Evolutionary conservation across 1,284 basidiomycete species (phyloP), one percentile per base, ranked within the genome.

Genomic region (Tilletia indica): DNA sequence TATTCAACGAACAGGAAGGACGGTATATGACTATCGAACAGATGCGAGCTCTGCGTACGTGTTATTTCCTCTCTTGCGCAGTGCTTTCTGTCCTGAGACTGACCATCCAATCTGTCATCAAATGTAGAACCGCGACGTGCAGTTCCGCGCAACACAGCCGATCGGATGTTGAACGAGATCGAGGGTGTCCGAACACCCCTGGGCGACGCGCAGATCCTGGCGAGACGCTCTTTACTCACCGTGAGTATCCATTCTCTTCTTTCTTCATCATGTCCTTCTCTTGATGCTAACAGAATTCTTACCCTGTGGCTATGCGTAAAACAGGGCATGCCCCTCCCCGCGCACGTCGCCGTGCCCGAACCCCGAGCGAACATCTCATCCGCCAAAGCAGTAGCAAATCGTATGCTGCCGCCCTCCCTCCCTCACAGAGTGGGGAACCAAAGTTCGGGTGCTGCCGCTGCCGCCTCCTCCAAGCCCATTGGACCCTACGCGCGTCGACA

Each of bases 131-230:
- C 61, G 19, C 61, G 38, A 38, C 61, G n/a, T 34, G 31, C 19
- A 14, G 58, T 9, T 11, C 36, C 61, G 36, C 34, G 61, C 14
- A 64, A 64, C 36, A 42, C 61, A 5, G 61, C 61, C 3, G 61
- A 64, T 39, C 31, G 31, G 34, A 64, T 64, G 16, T n/a, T 64
- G 61, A 64, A 64, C n/a, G 61, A 64, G 36, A 11, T 64, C 4
- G 61, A 64, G n/a, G 61, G 61, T n/a, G 61, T 64, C 12, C 61
- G 61, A 14, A 64, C 61, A 11, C 61, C 61, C 3, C n/a, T 64
- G 34, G 61, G 61, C 31, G 61, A 64, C 19, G 31, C 61, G 34
- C 61, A 64, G n/a, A 42, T 8, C 6, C 31, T 64, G 61, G 61
- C 61, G 12, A 9, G 61, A 64, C 61, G 61, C 31, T 34, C 61